These are phyloP conservation scores for Pilobolus umbonatus DNA, from an alignment of 192 early-diverging fungal genomes.

Conservation along the genomic window DNA sequence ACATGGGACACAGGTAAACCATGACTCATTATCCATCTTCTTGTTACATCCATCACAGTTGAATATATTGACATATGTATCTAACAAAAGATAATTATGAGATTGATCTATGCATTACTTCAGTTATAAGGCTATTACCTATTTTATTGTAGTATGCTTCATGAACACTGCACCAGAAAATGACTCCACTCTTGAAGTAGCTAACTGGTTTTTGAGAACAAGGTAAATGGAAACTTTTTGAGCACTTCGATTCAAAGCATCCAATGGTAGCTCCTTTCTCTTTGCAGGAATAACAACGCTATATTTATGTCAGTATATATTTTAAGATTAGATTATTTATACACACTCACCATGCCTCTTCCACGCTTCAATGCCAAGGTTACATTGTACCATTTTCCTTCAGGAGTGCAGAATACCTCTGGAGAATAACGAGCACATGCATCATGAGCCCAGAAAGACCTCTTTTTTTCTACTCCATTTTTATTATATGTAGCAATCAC, in stretches of 20 bases:
- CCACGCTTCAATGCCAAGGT: conserved; percentile 67
- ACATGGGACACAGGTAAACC: conserved; percentile 62
- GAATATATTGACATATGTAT: conserved; percentile 63
- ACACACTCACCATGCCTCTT: conserved; percentile 55
- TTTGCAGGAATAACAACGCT: conserved; percentile 71
- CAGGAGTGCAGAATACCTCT: conserved; percentile 67
- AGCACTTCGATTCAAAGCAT: conserved; percentile 82
- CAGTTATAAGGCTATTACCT: conserved; percentile 38
- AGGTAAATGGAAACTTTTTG: conserved; percentile 74
- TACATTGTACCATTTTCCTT: conserved; percentile 83
- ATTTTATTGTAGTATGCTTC: conserved; percentile 46
- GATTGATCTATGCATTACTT: not conserved
- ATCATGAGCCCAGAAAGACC: conserved; percentile 80
- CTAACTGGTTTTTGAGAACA: conserved; percentile 70
- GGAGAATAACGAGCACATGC: conserved; percentile 81
- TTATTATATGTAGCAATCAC: conserved; percentile 45
- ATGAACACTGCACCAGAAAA: conserved; percentile 87
- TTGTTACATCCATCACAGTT: conserved; percentile 65
- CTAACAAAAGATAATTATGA: conserved; percentile 17
- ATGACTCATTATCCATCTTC: conserved; percentile 50
- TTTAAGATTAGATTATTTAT: not conserved
- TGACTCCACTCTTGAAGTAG: conserved; percentile 72
- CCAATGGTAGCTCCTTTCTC: conserved; percentile 82
- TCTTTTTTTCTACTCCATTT: conserved; percentile 46
- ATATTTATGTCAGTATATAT: conserved; percentile 6